These are phyloP conservation scores for Myxozyma monticola DNA, from an alignment of 805 yeast species.

Conservation along the genomic window DNA sequence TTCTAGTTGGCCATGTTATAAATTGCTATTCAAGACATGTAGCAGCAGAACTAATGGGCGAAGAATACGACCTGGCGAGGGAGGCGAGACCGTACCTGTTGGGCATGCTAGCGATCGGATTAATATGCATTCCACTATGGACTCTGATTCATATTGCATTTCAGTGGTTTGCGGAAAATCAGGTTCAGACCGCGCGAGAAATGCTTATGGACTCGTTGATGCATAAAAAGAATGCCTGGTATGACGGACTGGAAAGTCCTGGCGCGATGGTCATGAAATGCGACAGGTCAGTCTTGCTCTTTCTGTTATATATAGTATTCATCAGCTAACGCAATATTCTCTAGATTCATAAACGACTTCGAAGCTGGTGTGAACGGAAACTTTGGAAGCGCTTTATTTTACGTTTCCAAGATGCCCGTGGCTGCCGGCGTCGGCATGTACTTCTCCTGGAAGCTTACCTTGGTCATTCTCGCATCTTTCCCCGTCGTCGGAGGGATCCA, in stretches of 20 bases:
- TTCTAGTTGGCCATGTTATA: slow-evolving; percentile 18
- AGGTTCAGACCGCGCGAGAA: slow-evolving; percentile 15
- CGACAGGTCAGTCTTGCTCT: slow-evolving; percentile 12
- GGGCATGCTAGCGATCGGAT: slow-evolving; percentile 6
- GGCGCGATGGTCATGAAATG: slow-evolving; percentile 22
- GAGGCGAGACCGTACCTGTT: slow-evolving; percentile 15
- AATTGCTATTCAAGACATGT: slow-evolving; percentile 5
- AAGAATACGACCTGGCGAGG: neutral
- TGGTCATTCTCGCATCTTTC: slow-evolving; percentile 69
- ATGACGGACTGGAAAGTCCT: slow-evolving; percentile 20
- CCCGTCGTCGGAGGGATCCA: slow-evolving; percentile 64
- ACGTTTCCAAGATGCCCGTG: slow-evolving; percentile 2
- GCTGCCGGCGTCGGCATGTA: slow-evolving; percentile 61
- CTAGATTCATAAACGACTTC: slow-evolving; percentile 22
- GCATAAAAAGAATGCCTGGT: slow-evolving; percentile 14
- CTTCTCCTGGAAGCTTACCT: slow-evolving; percentile 82
- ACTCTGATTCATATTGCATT: slow-evolving; percentile 8
- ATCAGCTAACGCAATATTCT: neutral
- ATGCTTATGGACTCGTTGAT: slow-evolving; percentile 11
- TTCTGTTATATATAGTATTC: neutral
- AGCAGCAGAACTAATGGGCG: neutral
- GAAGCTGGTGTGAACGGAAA: slow-evolving; percentile 18
- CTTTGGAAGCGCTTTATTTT: slow-evolving; percentile 5
- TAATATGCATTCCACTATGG: slow-evolving; percentile 19
- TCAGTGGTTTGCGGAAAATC: slow-evolving; percentile 23